Evolutionary conservation across 2,329 filamentous ascomycete genomes (phyloP).

Genomic region (Diaporthe ilicicola): DNA sequence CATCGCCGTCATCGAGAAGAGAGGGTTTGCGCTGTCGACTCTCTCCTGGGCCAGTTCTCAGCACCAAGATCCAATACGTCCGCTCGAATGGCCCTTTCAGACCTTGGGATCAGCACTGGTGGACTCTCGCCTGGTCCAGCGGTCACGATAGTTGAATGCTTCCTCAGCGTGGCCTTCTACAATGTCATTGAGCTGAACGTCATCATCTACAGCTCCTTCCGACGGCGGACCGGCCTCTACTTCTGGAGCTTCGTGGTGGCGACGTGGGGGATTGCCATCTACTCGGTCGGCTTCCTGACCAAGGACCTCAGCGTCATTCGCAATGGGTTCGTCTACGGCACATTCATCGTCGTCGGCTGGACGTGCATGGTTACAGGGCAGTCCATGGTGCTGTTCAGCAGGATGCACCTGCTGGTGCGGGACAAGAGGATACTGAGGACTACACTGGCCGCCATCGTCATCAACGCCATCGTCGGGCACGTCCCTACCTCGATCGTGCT

Average conservation of each 20-base stretch:
- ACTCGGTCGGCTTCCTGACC: slow-evolving; percentile 23
- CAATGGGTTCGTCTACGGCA: background rate
- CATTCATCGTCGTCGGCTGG: slow-evolving; percentile 49
- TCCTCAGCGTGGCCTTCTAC: slow-evolving; percentile 20
- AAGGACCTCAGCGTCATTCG: slow-evolving; percentile 11
- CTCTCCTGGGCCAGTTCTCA: background rate
- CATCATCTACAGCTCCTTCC: slow-evolving; percentile 25
- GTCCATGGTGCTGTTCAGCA: slow-evolving; percentile 65
- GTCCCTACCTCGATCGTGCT: slow-evolving; percentile 60
- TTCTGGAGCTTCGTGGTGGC: slow-evolving; percentile 28
- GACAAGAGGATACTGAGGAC: slow-evolving; percentile 55
- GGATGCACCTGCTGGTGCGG: slow-evolving; percentile 66
- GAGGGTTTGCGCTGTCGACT: background rate
- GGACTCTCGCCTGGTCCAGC: slow-evolving; percentile 6
- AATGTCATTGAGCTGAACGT: slow-evolving; percentile 17
- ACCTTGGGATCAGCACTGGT: slow-evolving; percentile 12
- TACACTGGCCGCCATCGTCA: slow-evolving; percentile 64
- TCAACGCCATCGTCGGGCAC: slow-evolving; percentile 60
- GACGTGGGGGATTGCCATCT: slow-evolving; percentile 15
- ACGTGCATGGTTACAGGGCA: slow-evolving; percentile 67
- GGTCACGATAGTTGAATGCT: slow-evolving; percentile 16
- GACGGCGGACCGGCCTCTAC: slow-evolving; percentile 11
- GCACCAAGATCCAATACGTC: background rate
- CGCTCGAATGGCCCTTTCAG: slow-evolving; percentile 12
- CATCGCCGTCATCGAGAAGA: background rate